A percentile compares a stretch with the other conserved stretches of the same genome.
Conservation (phyloP, 2,329 filamentous ascomycete species). For the Sporothrix phasma region DNA sequence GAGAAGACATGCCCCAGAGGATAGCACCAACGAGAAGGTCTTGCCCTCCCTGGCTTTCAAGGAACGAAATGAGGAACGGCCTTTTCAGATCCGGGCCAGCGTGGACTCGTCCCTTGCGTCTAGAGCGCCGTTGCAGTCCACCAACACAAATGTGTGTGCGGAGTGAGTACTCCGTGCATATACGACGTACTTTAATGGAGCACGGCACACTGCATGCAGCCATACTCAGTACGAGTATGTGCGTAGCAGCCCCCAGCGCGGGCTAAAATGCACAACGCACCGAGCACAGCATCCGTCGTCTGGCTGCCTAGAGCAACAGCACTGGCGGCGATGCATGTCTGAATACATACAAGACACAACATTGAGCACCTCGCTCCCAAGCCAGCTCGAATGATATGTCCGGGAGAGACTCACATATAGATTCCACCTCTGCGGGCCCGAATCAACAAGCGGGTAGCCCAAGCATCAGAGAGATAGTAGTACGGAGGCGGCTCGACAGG, state of each 20-base stretch:
- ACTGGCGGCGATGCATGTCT: constrained; percentile 1
- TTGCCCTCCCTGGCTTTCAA: neutral
- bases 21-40: neutral
- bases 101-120: neutral
- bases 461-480: no score
- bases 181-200: neutral
- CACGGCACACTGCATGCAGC: neutral
- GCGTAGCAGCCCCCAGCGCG: neutral
- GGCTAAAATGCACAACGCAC: neutral
- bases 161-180: no score
- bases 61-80: constrained; percentile 1
- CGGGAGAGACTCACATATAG: neutral
- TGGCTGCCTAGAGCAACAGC: neutral
- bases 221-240: no score
- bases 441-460: no score
- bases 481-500: no score
- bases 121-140: neutral
- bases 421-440: neutral
- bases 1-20: neutral
- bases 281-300: neutral
- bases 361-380: neutral
- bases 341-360: neutral
- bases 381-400: neutral
- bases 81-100: neutral
- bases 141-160: no score